Conservation (phyloP, 2,329 filamentous ascomycete genomes). For the Nakataea oryzae region DNA sequence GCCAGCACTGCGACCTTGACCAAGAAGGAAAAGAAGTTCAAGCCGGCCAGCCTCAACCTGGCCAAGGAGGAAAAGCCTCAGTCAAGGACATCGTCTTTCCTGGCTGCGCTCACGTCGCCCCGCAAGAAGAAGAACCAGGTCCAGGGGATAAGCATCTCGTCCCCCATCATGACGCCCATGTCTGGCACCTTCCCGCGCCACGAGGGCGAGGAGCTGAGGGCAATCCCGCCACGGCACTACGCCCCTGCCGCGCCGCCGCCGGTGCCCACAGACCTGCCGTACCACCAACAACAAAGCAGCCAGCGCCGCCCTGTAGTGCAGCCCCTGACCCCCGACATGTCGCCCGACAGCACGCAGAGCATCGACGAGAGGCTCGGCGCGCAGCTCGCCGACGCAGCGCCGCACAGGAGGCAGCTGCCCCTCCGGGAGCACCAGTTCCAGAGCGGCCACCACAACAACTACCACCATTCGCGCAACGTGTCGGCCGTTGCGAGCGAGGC, state of each 20-base stretch:
- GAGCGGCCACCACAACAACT: slow-evolving; percentile 12
- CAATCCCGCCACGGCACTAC: slow-evolving; percentile 48
- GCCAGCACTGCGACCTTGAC: slow-evolving; percentile 20
- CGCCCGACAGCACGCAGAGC: slow-evolving; percentile 35
- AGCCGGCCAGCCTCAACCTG: slow-evolving; percentile 40
- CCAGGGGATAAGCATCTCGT: slow-evolving; percentile 49
- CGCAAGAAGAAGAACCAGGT: slow-evolving; percentile 40
- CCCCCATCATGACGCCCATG: slow-evolving; percentile 54
- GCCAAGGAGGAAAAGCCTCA: slow-evolving; percentile 34
- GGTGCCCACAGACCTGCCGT: slow-evolving; percentile 35
- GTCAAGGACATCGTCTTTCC: slow-evolving; percentile 47
- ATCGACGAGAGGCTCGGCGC: slow-evolving; percentile 46
- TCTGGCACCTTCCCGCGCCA: slow-evolving; percentile 47
- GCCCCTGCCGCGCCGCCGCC: slow-evolving; percentile 46
- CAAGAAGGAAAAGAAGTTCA: slow-evolving; percentile 34
- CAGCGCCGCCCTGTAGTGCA: slow-evolving; percentile 19
- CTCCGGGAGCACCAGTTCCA: slow-evolving; percentile 5
- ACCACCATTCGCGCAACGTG: slow-evolving; percentile 24
- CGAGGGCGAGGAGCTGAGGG: slow-evolving; percentile 44
- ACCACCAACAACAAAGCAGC: slow-evolving; percentile 20
- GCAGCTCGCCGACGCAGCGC: slow-evolving; percentile 15
- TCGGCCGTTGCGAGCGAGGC: slow-evolving; percentile 28
- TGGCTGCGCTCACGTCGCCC: slow-evolving; percentile 52
- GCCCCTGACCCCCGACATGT: slow-evolving; percentile 35
- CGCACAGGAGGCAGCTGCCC: slow-evolving; percentile 5